These are phyloP conservation scores for Haplographium delicatum DNA, from an alignment of 495 filamentous ascomycete genomes.

Conservation along the genomic window DNA sequence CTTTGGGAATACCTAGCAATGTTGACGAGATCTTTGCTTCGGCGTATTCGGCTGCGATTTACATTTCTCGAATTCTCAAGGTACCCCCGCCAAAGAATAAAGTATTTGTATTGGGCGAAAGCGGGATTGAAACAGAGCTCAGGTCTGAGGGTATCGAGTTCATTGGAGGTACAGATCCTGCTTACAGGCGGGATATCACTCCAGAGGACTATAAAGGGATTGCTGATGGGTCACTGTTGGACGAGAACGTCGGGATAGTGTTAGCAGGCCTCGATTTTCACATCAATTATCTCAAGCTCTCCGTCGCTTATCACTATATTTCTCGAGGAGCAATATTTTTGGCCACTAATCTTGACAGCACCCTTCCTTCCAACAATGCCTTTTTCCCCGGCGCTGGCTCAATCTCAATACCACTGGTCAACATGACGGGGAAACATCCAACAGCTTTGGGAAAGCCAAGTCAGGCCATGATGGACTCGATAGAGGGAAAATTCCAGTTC, in stretches of 20 bases:
- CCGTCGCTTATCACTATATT: conserved; percentile 80
- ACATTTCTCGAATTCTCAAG: conserved; percentile 87
- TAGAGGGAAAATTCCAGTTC: conserved; percentile 91
- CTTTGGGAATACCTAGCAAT: conserved; percentile 70
- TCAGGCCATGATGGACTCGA: conserved; percentile 98
- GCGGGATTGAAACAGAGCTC: conserved; percentile 86
- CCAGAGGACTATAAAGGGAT: conserved; percentile 73
- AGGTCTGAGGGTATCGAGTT: conserved; percentile 68
- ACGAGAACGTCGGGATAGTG: conserved; percentile 84
- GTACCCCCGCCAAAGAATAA: conserved; percentile 76
- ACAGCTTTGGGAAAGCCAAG: conserved; percentile 87
- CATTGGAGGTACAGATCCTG: conserved; percentile 84
- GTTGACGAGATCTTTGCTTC: conserved; percentile 93
- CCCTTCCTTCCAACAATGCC: conserved; percentile 69
- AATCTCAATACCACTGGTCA: conserved; percentile 70
- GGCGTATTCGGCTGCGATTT: conserved; percentile 89
- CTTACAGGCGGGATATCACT: conserved; percentile 66
- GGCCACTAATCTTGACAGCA: conserved; percentile 87
- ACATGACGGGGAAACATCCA: conserved; percentile 66
- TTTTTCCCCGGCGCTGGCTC: conserved; percentile 92
- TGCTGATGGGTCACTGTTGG: conserved; percentile 69
- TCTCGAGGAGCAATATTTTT: conserved; percentile 80
- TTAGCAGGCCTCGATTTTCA: conserved; percentile 88
- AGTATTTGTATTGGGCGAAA: conserved; percentile 88
- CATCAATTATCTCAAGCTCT: conserved; percentile 87